A percentile compares a stretch with the other conserved stretches of the same genome.
These are phyloP conservation scores for Trichomonas gallinae DNA, from an alignment of 208 protist species.

Conservation along the genomic window DNA sequence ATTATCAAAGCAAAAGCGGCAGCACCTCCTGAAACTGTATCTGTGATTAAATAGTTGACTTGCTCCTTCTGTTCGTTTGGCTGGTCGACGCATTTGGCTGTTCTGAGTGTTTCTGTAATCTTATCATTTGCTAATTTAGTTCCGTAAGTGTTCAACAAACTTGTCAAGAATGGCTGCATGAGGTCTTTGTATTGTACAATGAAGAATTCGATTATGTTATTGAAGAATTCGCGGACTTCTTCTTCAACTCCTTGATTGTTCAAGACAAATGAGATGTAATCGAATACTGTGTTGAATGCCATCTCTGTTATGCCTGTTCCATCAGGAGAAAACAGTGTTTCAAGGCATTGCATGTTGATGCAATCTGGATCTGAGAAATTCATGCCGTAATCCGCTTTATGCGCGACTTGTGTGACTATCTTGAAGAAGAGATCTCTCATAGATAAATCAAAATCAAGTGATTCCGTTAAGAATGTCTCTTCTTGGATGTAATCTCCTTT, in stretches of 20 bases:
- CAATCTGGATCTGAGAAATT: background rate
- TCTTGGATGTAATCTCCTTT: background rate
- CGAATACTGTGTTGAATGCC: background rate
- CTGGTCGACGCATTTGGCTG: background rate
- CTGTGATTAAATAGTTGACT: background rate
- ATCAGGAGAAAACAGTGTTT: background rate
- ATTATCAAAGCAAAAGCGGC: too few species aligned
- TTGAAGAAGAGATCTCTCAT: background rate
- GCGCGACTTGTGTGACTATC: background rate
- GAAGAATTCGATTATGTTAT: background rate
- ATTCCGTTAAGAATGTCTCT: background rate
- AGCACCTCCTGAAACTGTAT: background rate
- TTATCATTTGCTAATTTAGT: background rate
- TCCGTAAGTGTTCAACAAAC: background rate
- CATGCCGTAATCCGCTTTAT: background rate
- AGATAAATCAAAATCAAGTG: background rate
- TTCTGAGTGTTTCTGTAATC: background rate
- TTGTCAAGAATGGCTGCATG: background rate
- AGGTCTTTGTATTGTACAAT: background rate
- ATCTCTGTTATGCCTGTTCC: background rate
- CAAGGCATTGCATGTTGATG: background rate
- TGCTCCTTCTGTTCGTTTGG: too few species aligned
- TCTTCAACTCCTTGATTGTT: background rate
- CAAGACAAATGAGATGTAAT: background rate
- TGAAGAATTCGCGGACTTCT: background rate